Conservation (phyloP, 352 stramenopile species). For the Phytopythium montanum region DNA sequence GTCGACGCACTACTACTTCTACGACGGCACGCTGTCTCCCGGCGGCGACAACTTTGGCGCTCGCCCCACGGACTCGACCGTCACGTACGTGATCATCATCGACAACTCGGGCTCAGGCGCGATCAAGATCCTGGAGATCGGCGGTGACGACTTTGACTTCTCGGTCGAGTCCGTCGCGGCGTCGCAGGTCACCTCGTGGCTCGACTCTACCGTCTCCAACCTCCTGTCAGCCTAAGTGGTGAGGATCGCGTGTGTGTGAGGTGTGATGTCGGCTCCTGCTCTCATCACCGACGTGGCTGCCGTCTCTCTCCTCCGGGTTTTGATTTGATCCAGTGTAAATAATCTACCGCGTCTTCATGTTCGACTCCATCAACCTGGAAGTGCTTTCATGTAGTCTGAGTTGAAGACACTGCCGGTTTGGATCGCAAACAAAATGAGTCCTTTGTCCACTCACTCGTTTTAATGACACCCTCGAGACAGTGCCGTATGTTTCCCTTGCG, state of each 20-base stretch:
- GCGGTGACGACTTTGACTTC: constrained; percentile 39
- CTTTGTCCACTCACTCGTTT: not conserved
- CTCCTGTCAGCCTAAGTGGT: constrained; percentile 16
- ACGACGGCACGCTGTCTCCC: constrained; percentile 38
- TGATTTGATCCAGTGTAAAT: not conserved
- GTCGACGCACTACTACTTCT: constrained; percentile 77
- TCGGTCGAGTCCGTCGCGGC: constrained; percentile 23
- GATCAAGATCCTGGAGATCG: constrained; percentile 47
- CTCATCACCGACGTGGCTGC: not conserved
- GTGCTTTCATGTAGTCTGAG: too few species aligned
- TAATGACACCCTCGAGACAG: not conserved
- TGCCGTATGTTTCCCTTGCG: not conserved
- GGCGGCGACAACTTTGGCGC: constrained; percentile 41
- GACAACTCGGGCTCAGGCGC: constrained; percentile 30
- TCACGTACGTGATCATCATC: constrained; percentile 51
- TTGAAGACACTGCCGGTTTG: not conserved
- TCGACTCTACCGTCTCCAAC: constrained; percentile 33
- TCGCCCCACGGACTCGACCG: constrained; percentile 23
- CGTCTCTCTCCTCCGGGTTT: not conserved
- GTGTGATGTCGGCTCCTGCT: not conserved
- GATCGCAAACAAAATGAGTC: not conserved
- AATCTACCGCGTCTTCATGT: not conserved
- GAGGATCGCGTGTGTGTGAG: not conserved
- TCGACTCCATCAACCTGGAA: not conserved
- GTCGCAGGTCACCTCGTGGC: constrained; percentile 26